These are phyloP conservation scores for Penicillium sp. DNA, from an alignment of 2,329 filamentous ascomycete species.

Conservation along the genomic window DNA sequence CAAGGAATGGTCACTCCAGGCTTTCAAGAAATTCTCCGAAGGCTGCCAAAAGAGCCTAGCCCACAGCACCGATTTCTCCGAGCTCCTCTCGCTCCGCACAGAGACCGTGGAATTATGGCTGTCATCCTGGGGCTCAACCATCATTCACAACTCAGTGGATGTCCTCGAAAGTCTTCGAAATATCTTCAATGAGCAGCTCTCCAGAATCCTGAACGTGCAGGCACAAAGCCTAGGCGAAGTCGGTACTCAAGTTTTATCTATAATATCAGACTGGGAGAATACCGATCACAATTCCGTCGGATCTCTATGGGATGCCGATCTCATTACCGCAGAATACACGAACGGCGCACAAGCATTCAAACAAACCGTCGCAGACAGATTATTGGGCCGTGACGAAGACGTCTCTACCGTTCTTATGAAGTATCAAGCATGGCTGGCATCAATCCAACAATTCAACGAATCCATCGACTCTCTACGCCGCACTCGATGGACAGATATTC, in stretches of 20 bases:
- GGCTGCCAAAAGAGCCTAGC: conserved; percentile 62
- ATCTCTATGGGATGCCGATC: conserved; percentile 66
- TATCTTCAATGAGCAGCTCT: conserved; percentile 66
- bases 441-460: conserved; percentile 55
- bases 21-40: conserved; percentile 58
- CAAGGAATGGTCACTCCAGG: conserved; percentile 61
- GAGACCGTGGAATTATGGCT: conserved; percentile 74
- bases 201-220: conserved; percentile 61
- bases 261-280: conserved; percentile 60
- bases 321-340: conserved; percentile 64
- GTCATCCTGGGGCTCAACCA: conserved; percentile 62
- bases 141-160: conserved; percentile 51
- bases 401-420: conserved; percentile 61
- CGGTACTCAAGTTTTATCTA: conserved; percentile 61
- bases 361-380: conserved; percentile 63
- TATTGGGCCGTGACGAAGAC: conserved; percentile 69
- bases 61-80: conserved; percentile 62
- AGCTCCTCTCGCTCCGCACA: conserved; percentile 67
- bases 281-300: conserved; percentile 51
- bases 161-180: conserved; percentile 68
- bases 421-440: conserved; percentile 71
- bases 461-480: conserved; percentile 37
- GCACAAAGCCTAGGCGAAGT: conserved; percentile 64
- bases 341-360: conserved; percentile 68
- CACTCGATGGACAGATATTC: conserved; percentile 37